Conservation (phyloP, 75 land plant genomes). For the Sequoiadendron giganteum region DNA sequence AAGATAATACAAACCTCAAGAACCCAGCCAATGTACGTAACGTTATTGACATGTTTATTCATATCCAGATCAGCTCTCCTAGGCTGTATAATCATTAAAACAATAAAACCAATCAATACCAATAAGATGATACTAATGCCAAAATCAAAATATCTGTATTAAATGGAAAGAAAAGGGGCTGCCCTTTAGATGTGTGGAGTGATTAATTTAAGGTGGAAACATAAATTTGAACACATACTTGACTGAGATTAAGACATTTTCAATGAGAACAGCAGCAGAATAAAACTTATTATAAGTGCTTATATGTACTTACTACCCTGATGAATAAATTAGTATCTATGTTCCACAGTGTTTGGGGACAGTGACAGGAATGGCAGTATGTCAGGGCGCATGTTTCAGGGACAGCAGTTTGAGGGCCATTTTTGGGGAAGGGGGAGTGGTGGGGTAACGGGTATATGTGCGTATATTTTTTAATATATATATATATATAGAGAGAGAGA, state of each 20-base stretch:
- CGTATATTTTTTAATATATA: too few relatives aligned
- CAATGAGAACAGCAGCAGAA: background rate
- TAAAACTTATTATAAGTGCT: background rate
- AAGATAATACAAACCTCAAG: slow-evolving; percentile 61
- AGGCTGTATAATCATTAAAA: slow-evolving; percentile 49
- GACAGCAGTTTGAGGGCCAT: too few relatives aligned
- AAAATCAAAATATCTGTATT: background rate
- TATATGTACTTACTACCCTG: background rate
- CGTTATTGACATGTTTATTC: slow-evolving; percentile 98
- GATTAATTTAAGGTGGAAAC: background rate
- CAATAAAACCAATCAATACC: background rate
- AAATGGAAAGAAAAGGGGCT: background rate
- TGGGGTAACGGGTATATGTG: too few relatives aligned
- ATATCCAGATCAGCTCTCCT: slow-evolving; percentile 93
- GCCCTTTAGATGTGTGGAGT: background rate
- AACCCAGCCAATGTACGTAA: slow-evolving; percentile 94
- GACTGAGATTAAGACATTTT: background rate
- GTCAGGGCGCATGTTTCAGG: too few relatives aligned
- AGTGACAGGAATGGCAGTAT: too few relatives aligned
- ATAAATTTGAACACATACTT: background rate
- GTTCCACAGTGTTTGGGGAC: too few relatives aligned
- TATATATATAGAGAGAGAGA: too few relatives aligned
- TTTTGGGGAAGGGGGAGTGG: too few relatives aligned
- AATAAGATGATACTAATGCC: background rate
- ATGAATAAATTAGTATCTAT: background rate